Base-by-base conservation (phyloP, 2,329 filamentous ascomycete species). In the Claviceps quebecensis region DNA sequence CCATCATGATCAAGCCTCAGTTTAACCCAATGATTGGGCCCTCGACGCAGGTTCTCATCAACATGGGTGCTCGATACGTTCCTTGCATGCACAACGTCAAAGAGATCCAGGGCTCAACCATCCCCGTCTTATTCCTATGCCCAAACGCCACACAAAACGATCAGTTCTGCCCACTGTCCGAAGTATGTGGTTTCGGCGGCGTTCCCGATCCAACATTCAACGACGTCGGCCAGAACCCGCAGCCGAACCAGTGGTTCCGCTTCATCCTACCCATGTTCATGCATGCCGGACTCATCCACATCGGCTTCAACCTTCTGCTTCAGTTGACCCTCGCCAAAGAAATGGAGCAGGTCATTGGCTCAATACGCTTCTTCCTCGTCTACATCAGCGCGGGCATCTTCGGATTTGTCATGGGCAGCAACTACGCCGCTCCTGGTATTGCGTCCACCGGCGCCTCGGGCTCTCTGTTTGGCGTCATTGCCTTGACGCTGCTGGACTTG, bases 11-110 rank as follows among this genome's bases (percentile, higher is more conserved):
- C 49, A 79, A 91, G 52, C 93, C 93, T 1, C 77, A 76, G 16
- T 95, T 98, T 72, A 98, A 97, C 69, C 86, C 87, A 53, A 95
- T 98, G 88, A 95, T 98, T 62, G 93, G 93, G 0, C 93, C 93
- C 1, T 95, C 90, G 5, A 79, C 83, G 1, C 87, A 88, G 59
- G 81, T 97, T 23, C 80, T 95, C 60, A 95, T 97, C 72, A 95
- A 95, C 67, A 95, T 98, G 87, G 93, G 93, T 53, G 87, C 90
- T 41, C 83, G 93, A 55, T 98, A 87, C 64, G 80, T 86, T 3
- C 87, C 90, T 6, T 98, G 93, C 68, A 98, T 98, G 93, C 90
- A 91, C 71, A 88, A 86, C 59, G 77, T 86, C 56, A 65, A 77
- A 44, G 76, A 74, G 46, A 73, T 90, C 38, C 83, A 84, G 60